These are phyloP conservation scores for Trametes gibbosa DNA, from an alignment of 768 basidiomycete species.

Conservation along the genomic window DNA sequence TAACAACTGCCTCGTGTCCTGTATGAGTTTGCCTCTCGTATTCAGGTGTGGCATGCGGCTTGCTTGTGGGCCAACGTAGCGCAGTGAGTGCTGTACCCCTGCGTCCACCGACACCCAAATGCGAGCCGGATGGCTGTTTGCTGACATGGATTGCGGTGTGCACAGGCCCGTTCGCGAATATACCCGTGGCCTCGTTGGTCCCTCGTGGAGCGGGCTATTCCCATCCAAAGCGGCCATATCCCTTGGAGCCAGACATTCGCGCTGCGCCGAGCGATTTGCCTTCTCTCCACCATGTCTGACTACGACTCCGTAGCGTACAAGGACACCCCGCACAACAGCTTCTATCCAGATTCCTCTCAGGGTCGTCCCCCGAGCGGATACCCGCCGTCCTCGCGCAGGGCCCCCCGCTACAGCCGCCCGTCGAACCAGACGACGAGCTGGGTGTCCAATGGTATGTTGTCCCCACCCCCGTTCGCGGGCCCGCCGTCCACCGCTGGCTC, in stretches of 20 bases:
- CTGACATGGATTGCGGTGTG: too few relatives aligned
- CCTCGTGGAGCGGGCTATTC: conserved; percentile 15
- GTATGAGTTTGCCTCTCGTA: not conserved
- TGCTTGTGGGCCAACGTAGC: too few relatives aligned
- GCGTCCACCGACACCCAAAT: too few relatives aligned
- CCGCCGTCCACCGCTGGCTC: conserved; percentile 7
- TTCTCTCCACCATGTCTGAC: conserved; percentile 11
- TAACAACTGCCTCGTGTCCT: not conserved
- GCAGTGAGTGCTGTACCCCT: not conserved
- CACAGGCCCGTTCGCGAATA: not conserved
- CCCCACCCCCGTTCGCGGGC: not conserved
- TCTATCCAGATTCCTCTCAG: conserved; percentile 12
- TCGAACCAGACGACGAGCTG: conserved; percentile 9
- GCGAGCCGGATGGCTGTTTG: too few relatives aligned
- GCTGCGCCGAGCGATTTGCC: conserved; percentile 2
- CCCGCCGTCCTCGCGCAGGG: conserved; percentile 3
- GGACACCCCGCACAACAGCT: conserved; percentile 8
- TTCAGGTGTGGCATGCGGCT: not conserved
- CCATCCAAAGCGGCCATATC: not conserved
- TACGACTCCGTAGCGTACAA: conserved; percentile 11
- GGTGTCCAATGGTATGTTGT: conserved; percentile 17
- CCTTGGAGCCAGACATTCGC: not conserved
- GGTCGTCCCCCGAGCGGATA: conserved; percentile 3
- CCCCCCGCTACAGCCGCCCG: conserved; percentile 14
- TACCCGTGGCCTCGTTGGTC: conserved; percentile 14